phyloP scores from a whole-genome alignment of 2,329 filamentous ascomycete genomes.

The Diatrype stigma region DNA sequence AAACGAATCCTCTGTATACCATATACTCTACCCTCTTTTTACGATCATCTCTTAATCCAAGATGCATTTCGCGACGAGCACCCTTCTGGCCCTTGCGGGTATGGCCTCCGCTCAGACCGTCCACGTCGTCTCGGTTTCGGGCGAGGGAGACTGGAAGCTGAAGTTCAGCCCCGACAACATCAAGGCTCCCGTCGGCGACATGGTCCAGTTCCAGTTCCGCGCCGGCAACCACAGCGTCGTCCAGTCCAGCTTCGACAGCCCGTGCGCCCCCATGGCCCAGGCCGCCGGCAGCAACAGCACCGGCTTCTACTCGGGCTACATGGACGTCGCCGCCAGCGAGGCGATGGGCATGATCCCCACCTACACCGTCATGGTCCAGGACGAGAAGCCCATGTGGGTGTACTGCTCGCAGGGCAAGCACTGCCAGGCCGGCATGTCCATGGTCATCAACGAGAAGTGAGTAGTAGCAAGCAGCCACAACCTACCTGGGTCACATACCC shows the following conservation, averaged over 20 bases:
- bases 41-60: conserved; percentile 28
- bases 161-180: conserved; percentile 65
- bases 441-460: conserved; percentile 72
- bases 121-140: conserved; percentile 61
- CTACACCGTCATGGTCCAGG: conserved; percentile 67
- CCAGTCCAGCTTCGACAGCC: conserved; percentile 69
- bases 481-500: conserved; percentile 5
- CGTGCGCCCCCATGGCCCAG: conserved; percentile 59
- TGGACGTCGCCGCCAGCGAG: conserved; percentile 53
- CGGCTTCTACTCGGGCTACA: conserved; percentile 64
- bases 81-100: conserved; percentile 44
- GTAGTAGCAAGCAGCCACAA: conserved; percentile 21
- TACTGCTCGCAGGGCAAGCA: conserved; percentile 73
- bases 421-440: conserved; percentile 71
- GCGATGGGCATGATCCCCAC: conserved; percentile 53
- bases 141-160: conserved; percentile 49
- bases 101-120: conserved; percentile 38
- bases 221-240: conserved; percentile 73
- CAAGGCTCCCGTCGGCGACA: conserved; percentile 56
- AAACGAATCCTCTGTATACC: too few species aligned
- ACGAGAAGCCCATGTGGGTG: conserved; percentile 69
- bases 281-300: conserved; percentile 44
- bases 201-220: conserved; percentile 65
- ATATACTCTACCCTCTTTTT: conserved; percentile 2
- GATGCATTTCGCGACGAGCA: conserved; percentile 50